Evolutionary conservation across 371 early-diverging fungal genomes (phyloP).

Genomic region (Nematocida ausubeli): DNA sequence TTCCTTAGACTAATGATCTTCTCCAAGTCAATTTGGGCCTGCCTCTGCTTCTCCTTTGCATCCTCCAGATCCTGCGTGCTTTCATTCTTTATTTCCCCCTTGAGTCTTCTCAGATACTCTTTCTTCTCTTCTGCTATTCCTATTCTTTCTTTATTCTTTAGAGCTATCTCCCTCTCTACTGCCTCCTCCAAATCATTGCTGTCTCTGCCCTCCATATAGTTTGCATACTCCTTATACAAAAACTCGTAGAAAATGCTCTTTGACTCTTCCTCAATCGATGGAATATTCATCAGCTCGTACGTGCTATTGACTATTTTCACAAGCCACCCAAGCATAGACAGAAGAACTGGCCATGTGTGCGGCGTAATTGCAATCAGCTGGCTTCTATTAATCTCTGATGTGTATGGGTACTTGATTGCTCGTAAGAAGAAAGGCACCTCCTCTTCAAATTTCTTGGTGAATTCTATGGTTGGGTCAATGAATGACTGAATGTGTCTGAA

Average conservation of each 20-base stretch:
- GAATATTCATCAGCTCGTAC: neutral
- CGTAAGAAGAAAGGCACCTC: constrained; percentile 75
- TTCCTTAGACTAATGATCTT: constrained; percentile 54
- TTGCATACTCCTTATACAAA: constrained; percentile 65
- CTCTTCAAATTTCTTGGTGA: constrained; percentile 74
- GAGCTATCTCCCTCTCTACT: constrained; percentile 19
- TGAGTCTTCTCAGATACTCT: neutral
- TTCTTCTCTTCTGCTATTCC: constrained; percentile 1
- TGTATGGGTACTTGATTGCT: constrained; percentile 80
- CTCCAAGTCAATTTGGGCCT: constrained; percentile 60
- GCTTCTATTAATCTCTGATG: constrained; percentile 77
- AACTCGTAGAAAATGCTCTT: constrained; percentile 63
- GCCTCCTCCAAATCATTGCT: constrained; percentile 7
- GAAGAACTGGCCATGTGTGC: constrained; percentile 79
- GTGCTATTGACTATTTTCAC: constrained; percentile 61
- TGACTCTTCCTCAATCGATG: constrained; percentile 36
- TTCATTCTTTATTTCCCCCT: constrained; percentile 48
- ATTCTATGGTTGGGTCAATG: constrained; percentile 64
- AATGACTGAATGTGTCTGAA: constrained; percentile 79
- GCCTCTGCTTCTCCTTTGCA: constrained; percentile 57
- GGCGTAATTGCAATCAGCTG: constrained; percentile 75
- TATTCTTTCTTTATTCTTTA: constrained; percentile 45
- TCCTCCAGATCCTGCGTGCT: constrained; percentile 47
- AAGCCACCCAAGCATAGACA: constrained; percentile 82
- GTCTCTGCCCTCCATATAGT: constrained; percentile 66